phyloP scores from a whole-genome alignment of 768 basidiomycete species.

The Leccinum rimulosum region DNA sequence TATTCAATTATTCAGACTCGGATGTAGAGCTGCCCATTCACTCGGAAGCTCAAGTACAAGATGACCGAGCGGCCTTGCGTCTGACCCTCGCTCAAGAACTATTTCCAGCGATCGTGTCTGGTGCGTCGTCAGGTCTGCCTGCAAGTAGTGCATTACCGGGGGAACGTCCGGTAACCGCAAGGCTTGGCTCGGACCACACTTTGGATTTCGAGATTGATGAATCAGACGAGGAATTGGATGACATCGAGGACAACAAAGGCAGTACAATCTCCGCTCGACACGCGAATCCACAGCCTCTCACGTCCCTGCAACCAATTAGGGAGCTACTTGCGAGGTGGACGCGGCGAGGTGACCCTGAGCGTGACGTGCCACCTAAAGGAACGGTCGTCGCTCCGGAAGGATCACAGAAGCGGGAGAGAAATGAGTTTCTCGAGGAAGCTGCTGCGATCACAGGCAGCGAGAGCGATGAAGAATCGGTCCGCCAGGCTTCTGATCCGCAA shows the following conservation, averaged over 20 bases:
- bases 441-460: slow-evolving; percentile 14
- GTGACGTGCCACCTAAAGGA: slow-evolving; percentile 3
- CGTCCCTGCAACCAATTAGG: slow-evolving; percentile 17
- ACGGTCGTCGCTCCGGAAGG: background rate
- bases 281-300: background rate
- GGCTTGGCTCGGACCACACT: background rate
- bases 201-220: slow-evolving; percentile 10
- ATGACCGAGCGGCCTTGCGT: background rate
- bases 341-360: slow-evolving; percentile 5
- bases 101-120: background rate
- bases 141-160: background rate
- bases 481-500: slow-evolving; percentile 18
- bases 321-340: slow-evolving; percentile 7
- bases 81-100: slow-evolving; percentile 2
- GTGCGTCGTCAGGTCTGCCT: background rate
- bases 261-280: slow-evolving; percentile 3
- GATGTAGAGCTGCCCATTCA: slow-evolving; percentile 8
- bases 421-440: slow-evolving; percentile 6
- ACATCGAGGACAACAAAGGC: background rate
- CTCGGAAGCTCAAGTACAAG: slow-evolving; percentile 1
- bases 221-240: background rate
- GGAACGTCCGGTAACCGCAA: background rate
- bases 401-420: slow-evolving; percentile 10
- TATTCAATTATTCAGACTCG: slow-evolving; percentile 6
- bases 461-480: slow-evolving; percentile 14